Percentiles rank a stretch among this genome's conserved stretches.
phyloP scores from a whole-genome alignment of 441 rosid genomes.

The Syzygium malaccense region DNA sequence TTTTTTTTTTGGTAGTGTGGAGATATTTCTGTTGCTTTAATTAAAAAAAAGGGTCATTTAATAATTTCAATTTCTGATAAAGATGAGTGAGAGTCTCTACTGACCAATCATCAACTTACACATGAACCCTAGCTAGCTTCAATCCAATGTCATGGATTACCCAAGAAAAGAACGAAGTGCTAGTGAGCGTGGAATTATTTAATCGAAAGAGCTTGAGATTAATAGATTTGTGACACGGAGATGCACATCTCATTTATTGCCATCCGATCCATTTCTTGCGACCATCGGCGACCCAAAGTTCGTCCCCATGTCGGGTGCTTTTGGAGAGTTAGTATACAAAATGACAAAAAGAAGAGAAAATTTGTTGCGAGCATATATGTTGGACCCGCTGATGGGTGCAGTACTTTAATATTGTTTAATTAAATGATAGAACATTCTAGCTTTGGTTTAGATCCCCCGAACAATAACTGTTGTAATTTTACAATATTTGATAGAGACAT shows the following conservation, averaged over 20 bases:
- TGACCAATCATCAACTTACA: neutral
- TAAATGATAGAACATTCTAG: neutral
- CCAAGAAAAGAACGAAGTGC: neutral
- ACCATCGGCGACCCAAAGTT: neutral
- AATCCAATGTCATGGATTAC: neutral
- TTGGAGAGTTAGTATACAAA: neutral
- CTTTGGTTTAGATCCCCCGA: neutral
- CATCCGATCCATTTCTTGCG: neutral
- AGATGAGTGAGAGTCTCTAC: neutral
- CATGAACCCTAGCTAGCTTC: neutral
- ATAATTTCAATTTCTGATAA: neutral
- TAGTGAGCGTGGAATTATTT: neutral
- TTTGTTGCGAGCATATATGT: neutral
- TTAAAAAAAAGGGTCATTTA: neutral
- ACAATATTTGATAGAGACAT: neutral
- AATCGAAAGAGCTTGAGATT: neutral
- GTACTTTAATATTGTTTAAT: neutral
- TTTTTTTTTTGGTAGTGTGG: too few species aligned
- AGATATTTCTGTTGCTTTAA: neutral
- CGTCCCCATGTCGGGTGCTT: neutral
- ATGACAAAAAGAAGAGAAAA: neutral
- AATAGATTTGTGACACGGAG: neutral
- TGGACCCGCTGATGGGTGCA: neutral
- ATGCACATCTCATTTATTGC: neutral
- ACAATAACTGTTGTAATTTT: neutral